Evolutionary conservation across 2,329 filamentous ascomycete genomes (phyloP).

Genomic region (Hawksworthiomyces lignivorus): DNA sequence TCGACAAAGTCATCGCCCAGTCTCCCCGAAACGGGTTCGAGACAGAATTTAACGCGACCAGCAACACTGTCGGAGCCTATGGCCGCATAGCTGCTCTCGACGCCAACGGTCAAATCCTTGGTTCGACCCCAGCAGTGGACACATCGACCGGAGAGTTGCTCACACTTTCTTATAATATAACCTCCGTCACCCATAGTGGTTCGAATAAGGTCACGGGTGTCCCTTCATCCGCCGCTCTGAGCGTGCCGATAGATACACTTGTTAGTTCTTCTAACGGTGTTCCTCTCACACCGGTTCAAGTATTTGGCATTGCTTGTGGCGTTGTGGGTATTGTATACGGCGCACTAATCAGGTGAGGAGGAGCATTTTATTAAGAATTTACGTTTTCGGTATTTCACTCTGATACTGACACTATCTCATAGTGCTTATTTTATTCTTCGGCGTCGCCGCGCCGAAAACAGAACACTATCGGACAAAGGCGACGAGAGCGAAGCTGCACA

Average conservation of each 20-base stretch:
- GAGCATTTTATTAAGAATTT: too few species aligned
- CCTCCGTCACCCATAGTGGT: neutral
- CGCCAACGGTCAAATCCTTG: neutral
- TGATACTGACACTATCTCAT: too few species aligned
- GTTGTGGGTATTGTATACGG: too few species aligned
- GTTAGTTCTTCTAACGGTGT: too few species aligned
- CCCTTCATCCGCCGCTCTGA: neutral
- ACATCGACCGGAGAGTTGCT: neutral
- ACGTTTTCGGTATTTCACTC: too few species aligned
- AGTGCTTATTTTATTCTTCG: too few species aligned
- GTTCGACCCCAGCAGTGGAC: neutral
- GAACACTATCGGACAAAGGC: too few species aligned
- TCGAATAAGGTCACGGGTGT: neutral
- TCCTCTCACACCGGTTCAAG: too few species aligned
- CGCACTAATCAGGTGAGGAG: too few species aligned
- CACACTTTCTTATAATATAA: neutral
- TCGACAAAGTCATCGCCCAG: neutral
- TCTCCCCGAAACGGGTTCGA: slow-evolving; percentile 5
- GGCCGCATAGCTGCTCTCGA: slow-evolving; percentile 2
- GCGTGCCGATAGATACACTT: neutral
- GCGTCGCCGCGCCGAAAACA: too few species aligned
- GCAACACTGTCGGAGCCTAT: neutral
- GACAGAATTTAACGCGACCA: neutral
- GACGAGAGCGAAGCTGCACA: too few species aligned
- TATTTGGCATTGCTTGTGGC: too few species aligned